Evolutionary conservation across 2,329 filamentous ascomycete species (phyloP), one percentile per base, ranked within the genome.

Genomic region (Fusarium sp.): DNA sequence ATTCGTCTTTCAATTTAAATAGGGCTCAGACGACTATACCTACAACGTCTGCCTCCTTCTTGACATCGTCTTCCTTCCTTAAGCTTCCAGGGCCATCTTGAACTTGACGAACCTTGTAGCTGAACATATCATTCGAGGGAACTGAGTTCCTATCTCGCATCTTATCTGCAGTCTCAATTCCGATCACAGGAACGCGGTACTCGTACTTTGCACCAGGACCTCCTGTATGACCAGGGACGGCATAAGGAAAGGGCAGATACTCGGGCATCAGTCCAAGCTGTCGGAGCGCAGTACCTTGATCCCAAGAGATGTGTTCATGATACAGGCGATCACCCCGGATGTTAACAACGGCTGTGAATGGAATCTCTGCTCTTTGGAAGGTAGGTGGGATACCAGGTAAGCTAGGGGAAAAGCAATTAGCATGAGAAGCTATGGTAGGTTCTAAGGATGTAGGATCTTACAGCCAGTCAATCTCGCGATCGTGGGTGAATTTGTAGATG

Each of bases 291-390:
- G 88, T 92, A 0, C 86, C 89, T 76, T 93, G 90, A 64, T 93
- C 91, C 91, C 91, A 93, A 12, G 88, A 85, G 15, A 93, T 90
- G 70, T 92, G 90, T 76, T 93, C 91, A 64, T 92, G 89, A 68
- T 89, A 91, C 2, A 93, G 79, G 3, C 89, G 84, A 59, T 92
- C 90, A 3, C 90, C 91, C 0, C 90, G 85, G 62, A 93, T 84
- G 42, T 90, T 90, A 3, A 93, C 90, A 7, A 93, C 85, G 5
- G 87, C 87, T 0, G 90, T 91, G 58, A 92, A 87, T 0, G 90
- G 88, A 24, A 93, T 84, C 50, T 88, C 84, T 17, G 91, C 85
- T 18, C 84, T 82, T 58, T 83, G 84, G 36, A 85, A 83, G 0
- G 90, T 91, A 0, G 89, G 86, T 3, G 87, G 88, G 2, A 91